Evolutionary conservation across 2,329 filamentous ascomycete species (phyloP).

Genomic region (Chaetomium olivaceum): DNA sequence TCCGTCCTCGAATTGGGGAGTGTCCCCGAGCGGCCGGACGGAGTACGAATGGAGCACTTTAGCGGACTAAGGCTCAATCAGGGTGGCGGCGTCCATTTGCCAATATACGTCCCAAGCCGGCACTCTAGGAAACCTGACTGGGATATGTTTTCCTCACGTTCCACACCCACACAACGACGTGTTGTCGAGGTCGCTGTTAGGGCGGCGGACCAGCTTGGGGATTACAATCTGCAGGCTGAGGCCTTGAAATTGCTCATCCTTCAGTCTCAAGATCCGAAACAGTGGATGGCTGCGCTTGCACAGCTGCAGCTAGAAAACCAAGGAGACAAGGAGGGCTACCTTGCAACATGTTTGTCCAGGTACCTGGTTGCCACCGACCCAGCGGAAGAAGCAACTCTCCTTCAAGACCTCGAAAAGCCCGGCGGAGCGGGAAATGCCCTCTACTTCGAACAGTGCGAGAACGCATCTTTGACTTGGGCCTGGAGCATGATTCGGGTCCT

Average conservation of each 20-base stretch:
- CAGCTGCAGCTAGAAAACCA: slow-evolving; percentile 23
- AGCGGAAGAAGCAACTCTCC: slow-evolving; percentile 10
- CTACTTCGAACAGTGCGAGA: slow-evolving; percentile 9
- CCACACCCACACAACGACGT: slow-evolving; percentile 9
- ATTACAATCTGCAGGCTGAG: slow-evolving; percentile 21
- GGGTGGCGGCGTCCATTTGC: slow-evolving; percentile 14
- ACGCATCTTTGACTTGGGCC: slow-evolving; percentile 20
- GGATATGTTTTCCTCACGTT: slow-evolving; percentile 19
- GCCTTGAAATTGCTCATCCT: slow-evolving; percentile 25
- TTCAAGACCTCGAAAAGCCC: slow-evolving; percentile 5
- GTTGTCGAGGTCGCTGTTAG: slow-evolving; percentile 20
- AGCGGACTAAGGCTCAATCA: slow-evolving; percentile 9
- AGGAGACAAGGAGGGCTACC: slow-evolving; percentile 27
- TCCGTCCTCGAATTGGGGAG: slow-evolving; percentile 12
- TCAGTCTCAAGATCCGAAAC: slow-evolving; percentile 20
- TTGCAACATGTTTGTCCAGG: slow-evolving; percentile 26
- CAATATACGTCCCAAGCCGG: slow-evolving; percentile 24
- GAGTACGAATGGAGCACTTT: slow-evolving; percentile 5
- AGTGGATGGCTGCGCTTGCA: slow-evolving; percentile 18
- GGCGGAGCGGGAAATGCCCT: neutral
- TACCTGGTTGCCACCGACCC: slow-evolving; percentile 14
- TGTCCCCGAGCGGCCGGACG: neutral
- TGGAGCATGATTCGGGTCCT: slow-evolving; percentile 12
- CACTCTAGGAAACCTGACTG: slow-evolving; percentile 22
- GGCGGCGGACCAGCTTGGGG: slow-evolving; percentile 21